Base-by-base conservation (phyloP, 2,329 filamentous ascomycete species). In the Penicillium sp. region DNA sequence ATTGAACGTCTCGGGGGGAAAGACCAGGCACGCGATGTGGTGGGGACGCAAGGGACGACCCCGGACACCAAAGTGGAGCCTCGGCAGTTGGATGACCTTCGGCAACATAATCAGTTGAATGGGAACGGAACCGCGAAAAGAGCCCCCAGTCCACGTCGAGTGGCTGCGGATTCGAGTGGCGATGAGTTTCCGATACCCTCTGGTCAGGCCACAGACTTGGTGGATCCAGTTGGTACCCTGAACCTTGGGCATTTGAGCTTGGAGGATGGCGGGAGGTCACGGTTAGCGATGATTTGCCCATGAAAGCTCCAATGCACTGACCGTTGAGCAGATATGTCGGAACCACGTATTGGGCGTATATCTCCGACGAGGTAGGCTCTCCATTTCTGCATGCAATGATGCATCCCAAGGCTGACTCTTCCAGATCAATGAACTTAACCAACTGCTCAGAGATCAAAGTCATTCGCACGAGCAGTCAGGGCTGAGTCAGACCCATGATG, bases 311-410 rank as follows among this genome's bases (percentile, higher is more conserved):
- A 8, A 48, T 49, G 53, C 54, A 56, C 56, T 24, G 41, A 41
- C n/a, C 16, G 7, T 14, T 46, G 6, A 31, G n/a, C 52, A 75
- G 75, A 67, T 77, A 77, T 55, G 75, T 77, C 21, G 74, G 74
- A 21, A 77, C 74, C 5, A 77, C 75, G 10, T 77, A 76, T 54
- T 77, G 74, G 73, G 75, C 75, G 24, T 77, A 76, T 61, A 75
- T 77, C 31, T 75, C 73, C 8, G 69, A 74, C 32, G 74, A 77
- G 67, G 73, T 76, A 70, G 50, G 52, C 9, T 34, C 9, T 13
- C 13, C 18, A n/a, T 27, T 8, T 3, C 5, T 4, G 4, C 14
- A 2, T 42, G 8, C 3, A 14, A 29, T 3, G 4, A 16, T 29
- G 13, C 36, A 32, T 21, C 2, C 3, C 18, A 48, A 13, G 32